Evolutionary conservation across 2,329 filamentous ascomycete genomes (phyloP).

Genomic region (Cladorrhinum sp.): DNA sequence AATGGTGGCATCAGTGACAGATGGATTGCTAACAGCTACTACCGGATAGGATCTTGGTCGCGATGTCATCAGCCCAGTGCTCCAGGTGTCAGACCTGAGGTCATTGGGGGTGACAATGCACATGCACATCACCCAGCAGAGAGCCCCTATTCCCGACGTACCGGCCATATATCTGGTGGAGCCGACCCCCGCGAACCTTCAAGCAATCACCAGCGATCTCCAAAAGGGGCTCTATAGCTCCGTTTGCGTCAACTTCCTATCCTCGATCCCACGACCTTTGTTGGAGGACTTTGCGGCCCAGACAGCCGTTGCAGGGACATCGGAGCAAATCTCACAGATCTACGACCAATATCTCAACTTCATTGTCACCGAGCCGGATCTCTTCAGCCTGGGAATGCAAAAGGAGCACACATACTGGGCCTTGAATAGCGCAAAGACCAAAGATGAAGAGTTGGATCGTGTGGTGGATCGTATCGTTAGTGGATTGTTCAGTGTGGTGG

Average conservation of each 20-base stretch:
- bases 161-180: slow-evolving; percentile 96
- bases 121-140: slow-evolving; percentile 78
- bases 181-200: slow-evolving; percentile 75
- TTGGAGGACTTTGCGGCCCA: slow-evolving; percentile 93
- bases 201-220: slow-evolving; percentile 80
- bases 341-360: slow-evolving; percentile 98
- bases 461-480: slow-evolving; percentile 90
- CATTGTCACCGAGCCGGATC: slow-evolving; percentile 88
- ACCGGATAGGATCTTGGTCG: slow-evolving; percentile 59
- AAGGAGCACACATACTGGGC: slow-evolving; percentile 91
- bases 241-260: slow-evolving; percentile 95
- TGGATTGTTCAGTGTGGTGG: slow-evolving; percentile 94
- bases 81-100: slow-evolving; percentile 88
- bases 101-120: slow-evolving; percentile 96
- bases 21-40: slow-evolving; percentile 14
- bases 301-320: slow-evolving; percentile 77
- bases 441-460: slow-evolving; percentile 82
- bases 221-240: slow-evolving; percentile 85
- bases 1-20: not conserved
- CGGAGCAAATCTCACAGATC: slow-evolving; percentile 86
- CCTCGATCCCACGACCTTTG: slow-evolving; percentile 82
- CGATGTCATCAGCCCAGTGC: slow-evolving; percentile 94
- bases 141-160: slow-evolving; percentile 92
- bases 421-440: slow-evolving; percentile 89
- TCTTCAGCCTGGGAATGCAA: slow-evolving; percentile 91